These are phyloP conservation scores for Cryptomeria japonica DNA, from an alignment of 75 land plant genomes.

Conservation along the genomic window DNA sequence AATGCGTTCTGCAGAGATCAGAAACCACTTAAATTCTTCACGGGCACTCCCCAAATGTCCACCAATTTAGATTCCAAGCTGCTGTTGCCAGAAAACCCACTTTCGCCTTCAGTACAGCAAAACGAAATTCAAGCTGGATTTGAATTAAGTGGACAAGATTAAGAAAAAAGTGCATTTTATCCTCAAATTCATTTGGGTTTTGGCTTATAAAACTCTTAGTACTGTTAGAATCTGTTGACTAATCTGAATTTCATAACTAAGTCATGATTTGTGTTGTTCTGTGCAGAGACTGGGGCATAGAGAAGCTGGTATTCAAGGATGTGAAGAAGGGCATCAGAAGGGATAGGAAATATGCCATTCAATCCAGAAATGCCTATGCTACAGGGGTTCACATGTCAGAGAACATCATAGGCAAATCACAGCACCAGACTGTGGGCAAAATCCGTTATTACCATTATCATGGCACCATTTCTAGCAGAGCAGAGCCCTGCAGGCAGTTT, in stretches of 20 bases:
- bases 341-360: constrained; percentile 89
- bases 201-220: not conserved
- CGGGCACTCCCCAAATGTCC: too few relatives aligned
- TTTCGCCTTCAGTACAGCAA: too few relatives aligned
- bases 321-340: constrained; percentile 59
- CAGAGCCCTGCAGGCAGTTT: constrained; percentile 33
- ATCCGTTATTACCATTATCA: constrained; percentile 44
- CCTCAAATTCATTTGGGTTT: not conserved
- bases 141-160: too few relatives aligned
- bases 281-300: constrained; percentile 86
- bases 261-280: not conserved
- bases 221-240: not conserved
- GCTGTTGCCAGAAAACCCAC: too few relatives aligned
- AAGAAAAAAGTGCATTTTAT: not conserved
- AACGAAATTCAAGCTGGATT: too few relatives aligned
- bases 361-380: constrained; percentile 65
- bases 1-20: too few relatives aligned
- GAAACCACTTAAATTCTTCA: too few relatives aligned
- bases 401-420: constrained; percentile 46
- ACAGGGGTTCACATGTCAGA: constrained; percentile 90
- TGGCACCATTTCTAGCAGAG: constrained; percentile 21
- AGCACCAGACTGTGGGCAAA: constrained; percentile 32
- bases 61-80: too few relatives aligned
- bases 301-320: constrained; percentile 79
- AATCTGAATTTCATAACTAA: not conserved